Evolutionary conservation across 73 alveolate genomes (phyloP).

Genomic region (Effrenium voratum): DNA sequence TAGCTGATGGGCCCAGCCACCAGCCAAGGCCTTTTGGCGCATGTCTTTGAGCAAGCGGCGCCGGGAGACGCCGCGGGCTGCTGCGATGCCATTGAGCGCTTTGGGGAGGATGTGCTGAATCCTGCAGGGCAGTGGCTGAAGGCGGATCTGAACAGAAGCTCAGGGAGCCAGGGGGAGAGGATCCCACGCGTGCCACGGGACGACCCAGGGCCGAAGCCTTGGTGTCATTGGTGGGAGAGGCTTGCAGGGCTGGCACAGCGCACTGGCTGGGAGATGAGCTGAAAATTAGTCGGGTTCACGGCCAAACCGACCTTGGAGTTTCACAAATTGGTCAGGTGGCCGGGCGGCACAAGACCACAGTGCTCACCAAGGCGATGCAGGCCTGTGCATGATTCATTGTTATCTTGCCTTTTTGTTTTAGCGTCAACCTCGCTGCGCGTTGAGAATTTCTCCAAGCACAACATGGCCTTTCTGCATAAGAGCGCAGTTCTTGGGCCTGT

Average conservation of each 20-base stretch:
- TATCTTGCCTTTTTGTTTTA: neutral
- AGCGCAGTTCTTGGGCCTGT: neutral
- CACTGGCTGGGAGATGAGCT: neutral
- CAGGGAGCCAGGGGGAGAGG: too few species aligned
- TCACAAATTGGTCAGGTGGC: constrained; percentile 32
- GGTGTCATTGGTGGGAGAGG: too few species aligned
- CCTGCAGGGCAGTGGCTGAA: constrained; percentile 94
- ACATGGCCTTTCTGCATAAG: neutral
- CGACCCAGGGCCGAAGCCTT: too few species aligned
- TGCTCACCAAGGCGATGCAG: constrained; percentile 70
- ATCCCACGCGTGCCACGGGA: too few species aligned
- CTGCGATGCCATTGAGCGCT: constrained; percentile 91
- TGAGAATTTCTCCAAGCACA: neutral
- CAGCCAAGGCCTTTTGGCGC: constrained; percentile 20
- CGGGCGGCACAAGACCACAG: constrained; percentile 88
- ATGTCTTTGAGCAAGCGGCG: constrained; percentile 72
- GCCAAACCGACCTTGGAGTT: neutral
- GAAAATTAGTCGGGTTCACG: neutral
- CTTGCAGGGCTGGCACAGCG: too few species aligned
- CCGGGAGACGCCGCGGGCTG: constrained; percentile 37
- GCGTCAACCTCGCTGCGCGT: neutral
- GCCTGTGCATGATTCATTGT: neutral
- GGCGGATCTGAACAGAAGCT: too few species aligned
- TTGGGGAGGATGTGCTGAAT: constrained; percentile 76
- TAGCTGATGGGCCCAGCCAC: too few species aligned